A percentile compares a stretch with the other conserved stretches of the same genome.
phyloP scores from a whole-genome alignment of 768 basidiomycete species.

The Amanita molliuscula region DNA sequence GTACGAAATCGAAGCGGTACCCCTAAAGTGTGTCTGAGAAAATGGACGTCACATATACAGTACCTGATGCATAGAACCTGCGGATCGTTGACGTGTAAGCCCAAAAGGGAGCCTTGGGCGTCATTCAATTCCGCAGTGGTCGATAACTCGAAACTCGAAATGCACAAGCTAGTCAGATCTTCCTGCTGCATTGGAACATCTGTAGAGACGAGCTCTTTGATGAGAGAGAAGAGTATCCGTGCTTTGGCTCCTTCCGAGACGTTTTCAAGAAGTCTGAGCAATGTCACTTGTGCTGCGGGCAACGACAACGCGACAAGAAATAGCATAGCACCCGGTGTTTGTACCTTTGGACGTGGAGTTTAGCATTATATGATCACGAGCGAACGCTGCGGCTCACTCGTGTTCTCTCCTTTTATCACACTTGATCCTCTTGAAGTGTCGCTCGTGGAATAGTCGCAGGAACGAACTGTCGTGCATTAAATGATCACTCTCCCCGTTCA shows the following conservation, averaged over 20 bases:
- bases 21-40: constrained; percentile 20
- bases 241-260: constrained; percentile 39
- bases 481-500: constrained; percentile 43
- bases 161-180: constrained; percentile 27
- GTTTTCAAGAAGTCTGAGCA: constrained; percentile 39
- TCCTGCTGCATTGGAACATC: constrained; percentile 9
- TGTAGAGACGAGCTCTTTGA: constrained; percentile 26
- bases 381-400: constrained; percentile 28
- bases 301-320: constrained; percentile 56
- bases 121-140: constrained; percentile 35
- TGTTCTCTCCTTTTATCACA: constrained; percentile 45
- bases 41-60: constrained; percentile 8
- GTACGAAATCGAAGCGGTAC: constrained; percentile 25
- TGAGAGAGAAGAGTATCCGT: constrained; percentile 46
- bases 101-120: constrained; percentile 35
- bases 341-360: constrained; percentile 39
- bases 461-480: constrained; percentile 50
- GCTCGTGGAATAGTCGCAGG: constrained; percentile 48
- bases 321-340: constrained; percentile 66
- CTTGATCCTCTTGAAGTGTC: constrained; percentile 36
- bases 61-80: constrained; percentile 38
- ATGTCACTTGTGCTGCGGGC: constrained; percentile 32
- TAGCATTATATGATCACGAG: neutral
- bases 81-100: constrained; percentile 30
- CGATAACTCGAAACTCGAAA: constrained; percentile 44